Evolutionary conservation across 768 basidiomycete genomes (phyloP), one percentile per base, ranked within the genome.

Genomic region (Suillus variegatus): DNA sequence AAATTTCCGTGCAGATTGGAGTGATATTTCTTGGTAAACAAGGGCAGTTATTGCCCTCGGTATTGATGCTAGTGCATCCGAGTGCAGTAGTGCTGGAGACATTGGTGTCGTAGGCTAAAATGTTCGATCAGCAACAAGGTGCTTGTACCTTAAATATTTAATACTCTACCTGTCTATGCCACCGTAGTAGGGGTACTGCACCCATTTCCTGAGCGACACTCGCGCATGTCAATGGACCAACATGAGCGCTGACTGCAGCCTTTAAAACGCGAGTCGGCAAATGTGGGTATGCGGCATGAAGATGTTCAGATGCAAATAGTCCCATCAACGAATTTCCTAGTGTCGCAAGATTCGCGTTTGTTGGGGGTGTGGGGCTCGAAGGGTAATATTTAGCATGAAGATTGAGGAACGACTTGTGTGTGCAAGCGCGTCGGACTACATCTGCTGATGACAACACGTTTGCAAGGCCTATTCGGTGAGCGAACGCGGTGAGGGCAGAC

Each of bases 221-320:
- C 47, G 92, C 88, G 72, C 93, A 94, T 6, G 91, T 89, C 68
- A 86, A 80, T 18, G 93, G 89, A 16, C 97, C 97, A 40, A 95
- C 96, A 76, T 94, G 93, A 62, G 95, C 93, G 49, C 93, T 95
- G 65, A 97, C 87, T 16, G 93, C 95, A 7, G 93, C 92, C 79
- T 97, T 96, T 70, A 94, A 79, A 28, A 95, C 95, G 63, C 93
- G 88, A 25, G 94, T 95, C 2, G 97, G 97, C 35, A 99, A 85
- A 73, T 96, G 90, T 0, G 97, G 97, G 76, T 91, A 98, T 54
- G 87, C 82, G 14, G 88, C 82, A 63, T 91, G 84, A 47, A 97
- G 79, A 74, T 90, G 88, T 78, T 99, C 96, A 3, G 93, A 70
- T 28, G 94, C 91, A 74, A 97, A 95, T 38, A 97, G 82, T 62